Conservation (phyloP, 179 eudicot species). For the Camellia oleifera region DNA sequence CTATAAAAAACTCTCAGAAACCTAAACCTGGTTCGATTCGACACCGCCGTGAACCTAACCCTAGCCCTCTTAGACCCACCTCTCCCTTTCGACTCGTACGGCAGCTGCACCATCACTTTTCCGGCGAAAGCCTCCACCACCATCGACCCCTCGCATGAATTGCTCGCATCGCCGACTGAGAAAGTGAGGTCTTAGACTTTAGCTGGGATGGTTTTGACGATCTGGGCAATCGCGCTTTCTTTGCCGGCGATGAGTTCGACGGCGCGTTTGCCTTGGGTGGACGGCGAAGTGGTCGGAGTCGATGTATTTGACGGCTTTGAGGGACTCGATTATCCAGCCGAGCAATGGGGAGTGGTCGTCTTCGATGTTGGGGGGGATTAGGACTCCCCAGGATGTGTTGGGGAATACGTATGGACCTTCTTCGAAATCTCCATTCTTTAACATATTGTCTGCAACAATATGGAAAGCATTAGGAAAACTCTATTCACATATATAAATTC, state of each 20-base stretch:
- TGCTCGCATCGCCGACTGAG: slow-evolving; percentile 37
- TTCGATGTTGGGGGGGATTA: slow-evolving; percentile 49
- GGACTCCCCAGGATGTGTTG: slow-evolving; percentile 20
- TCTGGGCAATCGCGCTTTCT: slow-evolving; percentile 47
- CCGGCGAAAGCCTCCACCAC: slow-evolving; percentile 45
- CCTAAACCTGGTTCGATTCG: slow-evolving; percentile 34
- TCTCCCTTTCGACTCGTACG: slow-evolving; percentile 45
- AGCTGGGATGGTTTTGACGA: slow-evolving; percentile 31
- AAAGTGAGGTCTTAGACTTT: slow-evolving; percentile 30
- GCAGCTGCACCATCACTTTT: not conserved
- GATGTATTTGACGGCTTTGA: slow-evolving; percentile 50
- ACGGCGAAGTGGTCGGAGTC: slow-evolving; percentile 40
- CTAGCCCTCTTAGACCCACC: slow-evolving; percentile 44
- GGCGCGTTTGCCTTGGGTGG: slow-evolving; percentile 47
- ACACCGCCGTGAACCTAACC: slow-evolving; percentile 42
- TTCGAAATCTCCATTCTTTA: slow-evolving; percentile 52
- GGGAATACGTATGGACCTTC: slow-evolving; percentile 50
- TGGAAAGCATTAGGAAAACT: too few species aligned
- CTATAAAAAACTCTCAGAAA: slow-evolving; percentile 55
- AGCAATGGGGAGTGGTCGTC: slow-evolving; percentile 51
- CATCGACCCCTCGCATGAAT: slow-evolving; percentile 36
- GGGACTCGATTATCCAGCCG: slow-evolving; percentile 55
- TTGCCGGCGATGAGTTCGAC: slow-evolving; percentile 49
- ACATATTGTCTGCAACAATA: slow-evolving; percentile 30
- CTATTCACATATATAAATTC: too few species aligned